These are phyloP conservation scores for Talaromyces islandicus DNA, from an alignment of 2,329 filamentous ascomycete species.

Conservation along the genomic window DNA sequence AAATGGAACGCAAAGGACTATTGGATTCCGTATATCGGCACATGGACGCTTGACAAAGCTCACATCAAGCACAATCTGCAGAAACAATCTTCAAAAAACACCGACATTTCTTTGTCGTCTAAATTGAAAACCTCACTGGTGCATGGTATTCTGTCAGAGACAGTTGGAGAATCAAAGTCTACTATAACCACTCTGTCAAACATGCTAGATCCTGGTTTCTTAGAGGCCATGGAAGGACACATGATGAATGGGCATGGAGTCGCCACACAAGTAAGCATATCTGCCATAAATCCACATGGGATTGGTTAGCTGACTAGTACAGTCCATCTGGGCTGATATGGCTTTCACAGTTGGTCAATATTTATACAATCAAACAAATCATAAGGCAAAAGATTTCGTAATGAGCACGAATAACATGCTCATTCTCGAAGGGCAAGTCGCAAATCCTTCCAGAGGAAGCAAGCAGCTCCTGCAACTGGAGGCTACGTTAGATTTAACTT, in stretches of 20 bases:
- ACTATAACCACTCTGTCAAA: conserved; percentile 8
- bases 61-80: conserved; percentile 28
- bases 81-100: background rate
- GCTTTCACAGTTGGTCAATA: conserved; percentile 17
- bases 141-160: background rate
- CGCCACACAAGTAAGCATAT: background rate
- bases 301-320: background rate
- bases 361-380: conserved; percentile 10
- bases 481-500: conserved; percentile 50
- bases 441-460: conserved; percentile 31
- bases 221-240: conserved; percentile 12
- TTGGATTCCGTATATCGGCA: conserved; percentile 66
- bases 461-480: conserved; percentile 40
- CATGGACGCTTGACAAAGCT: conserved; percentile 66
- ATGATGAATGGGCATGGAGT: conserved; percentile 9
- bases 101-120: background rate
- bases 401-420: conserved; percentile 17
- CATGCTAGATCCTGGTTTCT: conserved; percentile 7
- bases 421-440: conserved; percentile 42
- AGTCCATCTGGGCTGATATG: conserved; percentile 17
- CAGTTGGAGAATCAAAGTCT: background rate
- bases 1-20: conserved; percentile 66
- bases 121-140: background rate
- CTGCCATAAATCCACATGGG: background rate
- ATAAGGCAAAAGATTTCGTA: conserved; percentile 2